These are phyloP conservation scores for Aspergillus costaricaensis DNA, from an alignment of 2,329 filamentous ascomycete genomes.

Conservation along the genomic window DNA sequence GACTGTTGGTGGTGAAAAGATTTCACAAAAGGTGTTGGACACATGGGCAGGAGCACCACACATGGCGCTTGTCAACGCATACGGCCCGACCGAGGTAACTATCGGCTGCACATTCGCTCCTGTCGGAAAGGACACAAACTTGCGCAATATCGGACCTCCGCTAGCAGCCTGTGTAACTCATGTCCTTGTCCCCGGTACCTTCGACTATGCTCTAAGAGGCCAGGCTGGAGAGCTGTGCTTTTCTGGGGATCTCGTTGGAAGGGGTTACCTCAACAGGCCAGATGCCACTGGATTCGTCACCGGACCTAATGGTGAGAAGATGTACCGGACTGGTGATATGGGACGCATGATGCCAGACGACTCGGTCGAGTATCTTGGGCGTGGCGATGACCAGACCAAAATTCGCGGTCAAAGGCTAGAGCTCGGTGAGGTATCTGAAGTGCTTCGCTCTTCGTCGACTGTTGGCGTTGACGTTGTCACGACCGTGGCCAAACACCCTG, in stretches of 20 bases:
- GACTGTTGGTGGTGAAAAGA: slow-evolving; percentile 40
- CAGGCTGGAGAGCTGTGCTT: slow-evolving; percentile 35
- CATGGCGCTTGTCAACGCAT: slow-evolving; percentile 34
- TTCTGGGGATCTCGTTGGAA: slow-evolving; percentile 30
- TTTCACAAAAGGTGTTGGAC: slow-evolving; percentile 35
- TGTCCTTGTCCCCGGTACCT: slow-evolving; percentile 30
- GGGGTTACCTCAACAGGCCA: slow-evolving; percentile 32
- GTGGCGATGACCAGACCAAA: slow-evolving; percentile 80
- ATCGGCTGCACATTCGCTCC: slow-evolving; percentile 35
- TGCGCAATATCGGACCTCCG: slow-evolving; percentile 35
- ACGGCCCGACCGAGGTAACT: slow-evolving; percentile 40
- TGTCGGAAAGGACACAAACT: slow-evolving; percentile 25
- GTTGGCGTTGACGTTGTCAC: slow-evolving; percentile 30
- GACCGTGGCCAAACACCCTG: slow-evolving; percentile 32
- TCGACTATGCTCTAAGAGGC: slow-evolving; percentile 27
- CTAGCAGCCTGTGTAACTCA: slow-evolving; percentile 28
- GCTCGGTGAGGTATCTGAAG: slow-evolving; percentile 65
- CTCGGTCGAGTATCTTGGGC: slow-evolving; percentile 70
- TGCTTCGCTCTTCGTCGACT: slow-evolving; percentile 27
- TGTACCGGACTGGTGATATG: slow-evolving; percentile 82
- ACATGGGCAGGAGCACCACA: slow-evolving; percentile 30
- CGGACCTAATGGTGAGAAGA: slow-evolving; percentile 35
- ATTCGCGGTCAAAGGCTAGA: slow-evolving; percentile 80
- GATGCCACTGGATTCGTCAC: slow-evolving; percentile 27
- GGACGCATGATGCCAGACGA: slow-evolving; percentile 76